These are phyloP conservation scores for Cladosporium sp. DNA, from an alignment of 2,329 filamentous ascomycete genomes.

Conservation along the genomic window DNA sequence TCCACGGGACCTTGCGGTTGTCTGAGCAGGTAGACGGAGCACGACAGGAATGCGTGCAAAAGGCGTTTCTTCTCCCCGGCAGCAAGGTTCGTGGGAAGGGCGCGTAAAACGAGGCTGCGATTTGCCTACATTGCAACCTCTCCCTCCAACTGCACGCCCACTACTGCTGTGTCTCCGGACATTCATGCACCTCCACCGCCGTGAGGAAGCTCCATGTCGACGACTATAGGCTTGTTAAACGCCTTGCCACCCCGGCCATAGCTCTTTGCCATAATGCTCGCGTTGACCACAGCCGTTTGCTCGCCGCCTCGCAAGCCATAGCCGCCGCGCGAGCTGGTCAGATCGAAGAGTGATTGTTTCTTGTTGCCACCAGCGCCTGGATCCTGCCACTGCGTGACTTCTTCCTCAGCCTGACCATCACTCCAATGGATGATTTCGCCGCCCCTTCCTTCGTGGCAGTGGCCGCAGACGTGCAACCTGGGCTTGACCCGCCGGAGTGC, in stretches of 20 bases:
- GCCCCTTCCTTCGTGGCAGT: slow-evolving; percentile 66
- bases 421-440: slow-evolving; percentile 59
- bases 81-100: neutral
- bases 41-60: no score
- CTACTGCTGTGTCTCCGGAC: neutral
- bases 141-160: neutral
- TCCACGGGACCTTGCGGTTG: slow-evolving; percentile 8
- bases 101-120: slow-evolving; percentile 9
- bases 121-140: neutral
- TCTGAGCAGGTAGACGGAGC: no score
- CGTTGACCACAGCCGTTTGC: slow-evolving; percentile 80
- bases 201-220: slow-evolving; percentile 72
- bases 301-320: slow-evolving; percentile 27
- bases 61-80: neutral
- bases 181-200: neutral
- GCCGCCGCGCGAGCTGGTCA: slow-evolving; percentile 46
- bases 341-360: slow-evolving; percentile 61
- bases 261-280: slow-evolving; percentile 66
- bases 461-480: slow-evolving; percentile 64
- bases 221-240: slow-evolving; percentile 77
- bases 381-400: slow-evolving; percentile 52
- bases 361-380: slow-evolving; percentile 50
- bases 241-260: slow-evolving; percentile 52
- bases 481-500: slow-evolving; percentile 60
- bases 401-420: slow-evolving; percentile 42